Evolutionary conservation across 352 stramenopile species (phyloP), one percentile per base, ranked within the genome.

Genomic region (Phytophthora pluvialis): DNA sequence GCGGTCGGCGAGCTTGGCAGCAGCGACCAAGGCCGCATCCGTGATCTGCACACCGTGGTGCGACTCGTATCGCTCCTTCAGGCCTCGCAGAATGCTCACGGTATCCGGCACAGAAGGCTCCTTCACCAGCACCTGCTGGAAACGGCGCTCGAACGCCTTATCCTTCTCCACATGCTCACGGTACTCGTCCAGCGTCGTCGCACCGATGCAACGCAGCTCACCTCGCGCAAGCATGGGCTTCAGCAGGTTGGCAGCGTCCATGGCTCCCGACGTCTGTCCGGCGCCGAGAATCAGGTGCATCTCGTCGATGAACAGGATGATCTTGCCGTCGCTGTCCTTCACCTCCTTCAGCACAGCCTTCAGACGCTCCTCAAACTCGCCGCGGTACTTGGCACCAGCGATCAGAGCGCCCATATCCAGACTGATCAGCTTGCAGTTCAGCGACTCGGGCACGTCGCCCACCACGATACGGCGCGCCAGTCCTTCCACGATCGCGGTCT

Each of bases 251-350:
- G 96, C 93, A 28, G 98, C 98, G 59, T 99, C 97, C 97, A 99
- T 99, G 0, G 97, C 85, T 35, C 94, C 94, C 7, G 82, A 88
- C 0, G 78, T 93, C 42, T 90, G 87, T 5, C 97, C 98, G 15
- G 97, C 97, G 13, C 97, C 97, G 8, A 99, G 71, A 21, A 99
- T 90, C 36, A 98, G 50, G 78, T 99, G 96, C 72, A 99, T 95
- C 65, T 99, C 98, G 45, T 99, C 98, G 51, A 99, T 98, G 67
- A 99, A 99, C 38, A 99, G 69, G 44, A 99, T 97, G 64, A 99
- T 98, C 64, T 98, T 97, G 58, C 92, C 94, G 57, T 98, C 84
- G 52, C 95, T 95, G 25, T 96, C 85, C 62, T 97, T 88, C 50
- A 97, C 88, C 51, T 98, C 93, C 67, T 97, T 96, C 54, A 99